Conservation (phyloP, 306 rosid genomes). For the Parietaria judaica region DNA sequence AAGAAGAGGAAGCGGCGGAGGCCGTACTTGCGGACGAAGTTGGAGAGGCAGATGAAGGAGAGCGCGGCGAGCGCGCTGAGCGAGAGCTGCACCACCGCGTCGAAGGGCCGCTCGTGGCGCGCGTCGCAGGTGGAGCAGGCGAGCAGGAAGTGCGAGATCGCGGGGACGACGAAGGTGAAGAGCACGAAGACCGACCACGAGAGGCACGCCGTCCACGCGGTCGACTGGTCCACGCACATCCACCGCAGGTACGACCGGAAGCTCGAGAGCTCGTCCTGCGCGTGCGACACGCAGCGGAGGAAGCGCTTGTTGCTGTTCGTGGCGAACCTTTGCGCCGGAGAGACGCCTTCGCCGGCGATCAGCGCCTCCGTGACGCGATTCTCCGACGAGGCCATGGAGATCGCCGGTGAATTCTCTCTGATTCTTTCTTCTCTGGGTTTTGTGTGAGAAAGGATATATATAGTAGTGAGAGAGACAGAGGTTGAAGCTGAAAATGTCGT, state of each 20-base stretch:
- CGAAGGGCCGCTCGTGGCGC: constrained; percentile 58
- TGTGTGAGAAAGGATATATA: background rate
- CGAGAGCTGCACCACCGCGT: constrained; percentile 64
- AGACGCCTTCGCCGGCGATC: background rate
- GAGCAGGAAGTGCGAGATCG: constrained; percentile 50
- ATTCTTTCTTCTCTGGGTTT: background rate
- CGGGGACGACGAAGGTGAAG: constrained; percentile 50
- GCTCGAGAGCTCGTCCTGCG: constrained; percentile 56
- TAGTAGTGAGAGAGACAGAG: background rate
- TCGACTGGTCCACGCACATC: constrained; percentile 95
- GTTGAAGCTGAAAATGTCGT: background rate
- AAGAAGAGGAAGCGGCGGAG: constrained; percentile 71
- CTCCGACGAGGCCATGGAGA: no score
- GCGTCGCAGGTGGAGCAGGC: constrained; percentile 60
- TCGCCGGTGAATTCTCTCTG: background rate
- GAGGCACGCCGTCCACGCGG: constrained; percentile 34
- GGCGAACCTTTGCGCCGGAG: constrained; percentile 21
- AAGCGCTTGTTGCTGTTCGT: constrained; percentile 6
- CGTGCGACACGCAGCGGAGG: constrained; percentile 41
- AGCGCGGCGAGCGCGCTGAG: constrained; percentile 50
- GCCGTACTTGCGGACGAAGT: constrained; percentile 50
- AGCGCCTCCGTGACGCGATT: background rate
- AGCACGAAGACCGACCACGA: constrained; percentile 68
- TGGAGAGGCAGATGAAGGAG: constrained; percentile 61
- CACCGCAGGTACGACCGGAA: constrained; percentile 72